Conservation (phyloP, 768 basidiomycete species). For the Albatrellus ellisii region DNA sequence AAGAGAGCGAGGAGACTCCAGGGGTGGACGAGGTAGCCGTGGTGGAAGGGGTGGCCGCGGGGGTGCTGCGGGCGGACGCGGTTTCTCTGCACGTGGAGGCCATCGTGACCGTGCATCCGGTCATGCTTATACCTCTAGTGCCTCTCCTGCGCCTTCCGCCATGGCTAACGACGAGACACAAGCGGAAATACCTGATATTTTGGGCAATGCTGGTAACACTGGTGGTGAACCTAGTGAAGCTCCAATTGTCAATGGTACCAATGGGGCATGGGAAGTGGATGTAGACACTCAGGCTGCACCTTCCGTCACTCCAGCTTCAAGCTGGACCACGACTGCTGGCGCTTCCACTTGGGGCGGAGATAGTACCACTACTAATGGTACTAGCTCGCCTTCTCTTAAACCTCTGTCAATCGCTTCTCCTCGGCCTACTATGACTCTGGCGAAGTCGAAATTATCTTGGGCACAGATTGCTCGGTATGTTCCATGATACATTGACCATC, state of each 20-base stretch:
- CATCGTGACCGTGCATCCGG: constrained; percentile 25
- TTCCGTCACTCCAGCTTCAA: constrained; percentile 17
- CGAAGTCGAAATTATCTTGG: constrained; percentile 74
- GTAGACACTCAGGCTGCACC: constrained; percentile 16
- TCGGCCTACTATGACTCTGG: constrained; percentile 38
- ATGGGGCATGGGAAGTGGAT: constrained; percentile 18
- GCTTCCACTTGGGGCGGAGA: constrained; percentile 20
- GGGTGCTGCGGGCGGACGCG: constrained; percentile 28
- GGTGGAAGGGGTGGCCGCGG: constrained; percentile 39
- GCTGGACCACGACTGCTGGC: constrained; percentile 16
- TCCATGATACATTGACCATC: constrained; percentile 1
- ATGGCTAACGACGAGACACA: constrained; percentile 7
- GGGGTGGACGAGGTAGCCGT: constrained; percentile 53
- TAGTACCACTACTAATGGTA: constrained; percentile 18
- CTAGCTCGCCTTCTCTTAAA: constrained; percentile 18
- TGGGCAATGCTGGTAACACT: constrained; percentile 15
- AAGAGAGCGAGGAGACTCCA: constrained; percentile 36
- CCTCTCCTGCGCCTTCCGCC: constrained; percentile 1
- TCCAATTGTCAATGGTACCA: not conserved
- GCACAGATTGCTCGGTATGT: constrained; percentile 69
- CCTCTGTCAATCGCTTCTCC: constrained; percentile 14
- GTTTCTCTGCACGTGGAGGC: constrained; percentile 34
- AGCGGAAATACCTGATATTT: constrained; percentile 8
- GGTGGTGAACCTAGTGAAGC: constrained; percentile 16
- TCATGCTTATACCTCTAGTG: constrained; percentile 26